Base-by-base conservation (phyloP, 78 protist genomes). In the Protostelium mycophagum region DNA sequence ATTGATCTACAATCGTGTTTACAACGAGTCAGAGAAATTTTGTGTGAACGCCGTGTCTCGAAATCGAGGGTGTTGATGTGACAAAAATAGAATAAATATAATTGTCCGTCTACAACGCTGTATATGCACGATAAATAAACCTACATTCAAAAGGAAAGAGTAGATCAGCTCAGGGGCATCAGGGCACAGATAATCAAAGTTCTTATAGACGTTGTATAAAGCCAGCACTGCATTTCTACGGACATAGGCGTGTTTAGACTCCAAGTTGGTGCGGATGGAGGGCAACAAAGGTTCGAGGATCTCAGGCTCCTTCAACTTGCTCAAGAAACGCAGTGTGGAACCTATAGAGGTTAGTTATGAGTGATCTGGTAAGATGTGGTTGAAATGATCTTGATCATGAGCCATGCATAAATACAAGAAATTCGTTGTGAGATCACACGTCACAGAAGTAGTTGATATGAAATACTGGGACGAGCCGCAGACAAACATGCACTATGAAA, bases 141-240 rank as follows among this genome's bases (percentile, higher is more conserved):
- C 1, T 87, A 93, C 96, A 34, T 0, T 0, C 1, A 38, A 85
- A 83, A 98, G 91, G 86, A 95, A 93, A 35, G 89, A 38, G 85
- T 95, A 96, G 38, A 98, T 38, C 37, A 97, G 87, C 84, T 97
- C 99, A 35, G 99, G 98, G 1, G 97, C 99, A 86, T 98, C 99
- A 35, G 99, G 99, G 35, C 97, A 83, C 63, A 98, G 91, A 84
- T 91, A 34, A 35, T 91, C 97, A 34, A 88, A 91, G 51, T 28
- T 63, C 63, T 86, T 85, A 89, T 92, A 96, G 87, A 98, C 91
- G 83, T 93, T 84, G 88, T 37, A 94, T 28, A 97, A 87, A 29
- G 99, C 97, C 29, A 97, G 91, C 34, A 98, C 99, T 0, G 99
- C 99, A 91, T 97, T 98, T 63, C 98, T 90, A 84, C 91, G 87